phyloP scores from a whole-genome alignment of 345 rosid species.

The Eucalyptus grandis region DNA sequence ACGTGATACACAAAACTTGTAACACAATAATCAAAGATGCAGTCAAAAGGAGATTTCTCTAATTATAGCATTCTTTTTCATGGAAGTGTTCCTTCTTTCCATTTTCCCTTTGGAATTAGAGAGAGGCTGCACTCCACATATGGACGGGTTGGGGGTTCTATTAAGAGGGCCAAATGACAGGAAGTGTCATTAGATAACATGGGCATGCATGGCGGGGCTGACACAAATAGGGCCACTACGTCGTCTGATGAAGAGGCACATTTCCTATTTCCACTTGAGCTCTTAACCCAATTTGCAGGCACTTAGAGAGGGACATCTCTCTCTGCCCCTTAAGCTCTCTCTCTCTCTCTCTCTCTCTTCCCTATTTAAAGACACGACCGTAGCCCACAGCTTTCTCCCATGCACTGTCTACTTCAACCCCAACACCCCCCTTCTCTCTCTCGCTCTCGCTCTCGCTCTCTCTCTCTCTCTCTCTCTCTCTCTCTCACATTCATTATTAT shows the following conservation, averaged over 20 bases:
- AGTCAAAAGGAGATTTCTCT: background rate
- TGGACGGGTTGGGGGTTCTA: background rate
- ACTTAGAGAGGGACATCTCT: background rate
- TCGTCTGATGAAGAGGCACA: background rate
- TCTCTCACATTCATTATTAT: background rate
- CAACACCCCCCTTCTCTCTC: background rate
- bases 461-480: background rate
- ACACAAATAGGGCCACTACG: constrained; percentile 1
- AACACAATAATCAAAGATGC: background rate
- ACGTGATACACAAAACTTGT: background rate
- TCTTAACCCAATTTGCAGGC: background rate
- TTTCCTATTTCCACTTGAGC: background rate
- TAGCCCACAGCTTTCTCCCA: constrained; percentile 53
- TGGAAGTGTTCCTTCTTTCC: background rate
- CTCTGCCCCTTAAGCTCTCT: background rate
- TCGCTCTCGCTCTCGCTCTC: background rate
- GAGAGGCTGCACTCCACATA: background rate
- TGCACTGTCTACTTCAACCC: constrained; percentile 33
- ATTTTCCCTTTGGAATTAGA: background rate
- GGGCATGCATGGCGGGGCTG: background rate
- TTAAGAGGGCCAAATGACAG: background rate
- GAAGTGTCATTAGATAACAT: background rate
- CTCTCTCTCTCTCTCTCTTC: background rate
- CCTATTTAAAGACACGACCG: constrained; percentile 14
- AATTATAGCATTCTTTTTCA: background rate